Evolutionary conservation across 805 yeast genomes (phyloP).

Genomic region (Teunomyces pallodes): DNA sequence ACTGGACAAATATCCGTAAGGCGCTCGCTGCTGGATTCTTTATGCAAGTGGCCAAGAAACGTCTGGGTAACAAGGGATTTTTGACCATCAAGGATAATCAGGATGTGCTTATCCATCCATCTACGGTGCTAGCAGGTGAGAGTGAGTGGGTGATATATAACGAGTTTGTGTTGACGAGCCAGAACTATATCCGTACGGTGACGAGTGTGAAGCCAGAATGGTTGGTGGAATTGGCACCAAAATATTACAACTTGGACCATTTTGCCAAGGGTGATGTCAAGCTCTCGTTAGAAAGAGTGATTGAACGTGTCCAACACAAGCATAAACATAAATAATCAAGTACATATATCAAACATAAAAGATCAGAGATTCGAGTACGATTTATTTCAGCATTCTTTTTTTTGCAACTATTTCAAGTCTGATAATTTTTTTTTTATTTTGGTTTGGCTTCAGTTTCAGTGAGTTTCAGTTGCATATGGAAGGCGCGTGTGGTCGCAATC

Average conservation of each 20-base stretch:
- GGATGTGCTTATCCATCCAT: constrained; percentile 91
- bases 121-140: constrained; percentile 83
- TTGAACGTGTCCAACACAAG: constrained; percentile 8
- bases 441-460: no score
- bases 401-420: no score
- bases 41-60: constrained; percentile 96
- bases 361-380: no score
- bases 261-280: constrained; percentile 71
- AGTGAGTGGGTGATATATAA: constrained; percentile 93
- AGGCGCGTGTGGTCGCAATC: no score
- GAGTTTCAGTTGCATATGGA: no score
- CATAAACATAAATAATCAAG: background rate
- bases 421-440: no score
- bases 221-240: constrained; percentile 80
- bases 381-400: no score
- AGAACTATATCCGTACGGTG: constrained; percentile 92
- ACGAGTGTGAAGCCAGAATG: constrained; percentile 90
- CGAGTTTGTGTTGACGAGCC: constrained; percentile 90
- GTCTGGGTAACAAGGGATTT: constrained; percentile 73
- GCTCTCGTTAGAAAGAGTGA: constrained; percentile 62
- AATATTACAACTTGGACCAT: constrained; percentile 60
- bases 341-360: no score
- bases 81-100: constrained; percentile 94
- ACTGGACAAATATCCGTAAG: constrained; percentile 76
- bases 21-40: constrained; percentile 92